Evolutionary conservation across 495 filamentous ascomycete species (phyloP).

Genomic region (Aspergillus sclerotioniger): DNA sequence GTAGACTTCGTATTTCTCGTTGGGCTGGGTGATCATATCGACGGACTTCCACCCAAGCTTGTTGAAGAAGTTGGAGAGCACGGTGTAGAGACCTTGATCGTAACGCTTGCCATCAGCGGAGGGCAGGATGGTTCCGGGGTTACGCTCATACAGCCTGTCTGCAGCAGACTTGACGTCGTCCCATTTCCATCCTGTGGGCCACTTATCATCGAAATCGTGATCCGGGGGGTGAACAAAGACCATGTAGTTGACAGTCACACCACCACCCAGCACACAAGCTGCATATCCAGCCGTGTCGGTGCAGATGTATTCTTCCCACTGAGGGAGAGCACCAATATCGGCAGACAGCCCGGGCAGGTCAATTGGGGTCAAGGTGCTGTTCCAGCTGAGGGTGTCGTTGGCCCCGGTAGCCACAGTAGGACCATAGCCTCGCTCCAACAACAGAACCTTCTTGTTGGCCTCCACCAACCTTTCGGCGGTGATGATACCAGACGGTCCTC

Average conservation of each 20-base stretch:
- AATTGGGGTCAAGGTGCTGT: constrained; percentile 59
- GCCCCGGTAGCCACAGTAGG: constrained; percentile 31
- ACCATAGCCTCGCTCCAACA: constrained; percentile 38
- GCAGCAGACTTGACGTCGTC: constrained; percentile 58
- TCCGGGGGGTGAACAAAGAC: constrained; percentile 53
- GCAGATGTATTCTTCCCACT: constrained; percentile 44
- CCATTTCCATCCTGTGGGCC: constrained; percentile 70
- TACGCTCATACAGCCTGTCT: constrained; percentile 61
- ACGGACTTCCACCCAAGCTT: constrained; percentile 61
- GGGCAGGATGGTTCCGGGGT: constrained; percentile 66
- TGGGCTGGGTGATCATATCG: constrained; percentile 57
- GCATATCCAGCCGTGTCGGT: constrained; percentile 69
- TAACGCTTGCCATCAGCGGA: constrained; percentile 68
- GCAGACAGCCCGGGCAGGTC: constrained; percentile 70
- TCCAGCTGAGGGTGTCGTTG: constrained; percentile 30
- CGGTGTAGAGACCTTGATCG: constrained; percentile 62
- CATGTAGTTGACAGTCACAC: constrained; percentile 66
- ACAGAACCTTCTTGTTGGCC: constrained; percentile 48
- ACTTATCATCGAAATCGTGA: constrained; percentile 71
- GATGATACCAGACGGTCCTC: constrained; percentile 38
- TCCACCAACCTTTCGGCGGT: constrained; percentile 63
- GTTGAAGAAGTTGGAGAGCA: constrained; percentile 54
- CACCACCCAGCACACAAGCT: constrained; percentile 22
- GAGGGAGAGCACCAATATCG: constrained; percentile 24
- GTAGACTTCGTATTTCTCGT: constrained; percentile 65